These are phyloP conservation scores for Starmerella roubikii DNA, from an alignment of 805 yeast genomes.

Conservation along the genomic window DNA sequence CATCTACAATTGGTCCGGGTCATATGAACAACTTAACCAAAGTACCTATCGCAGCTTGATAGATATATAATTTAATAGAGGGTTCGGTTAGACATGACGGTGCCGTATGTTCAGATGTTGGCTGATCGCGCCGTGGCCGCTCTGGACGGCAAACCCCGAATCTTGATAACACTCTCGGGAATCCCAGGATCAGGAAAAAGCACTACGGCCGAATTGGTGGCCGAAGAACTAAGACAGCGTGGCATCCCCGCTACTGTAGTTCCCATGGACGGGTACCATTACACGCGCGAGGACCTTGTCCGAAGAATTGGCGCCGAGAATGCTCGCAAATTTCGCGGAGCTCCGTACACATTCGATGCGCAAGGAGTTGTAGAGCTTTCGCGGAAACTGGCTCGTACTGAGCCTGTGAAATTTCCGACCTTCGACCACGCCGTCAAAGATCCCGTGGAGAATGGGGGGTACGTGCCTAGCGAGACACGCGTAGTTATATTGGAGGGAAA, in stretches of 20 bases:
- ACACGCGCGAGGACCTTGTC: slow-evolving; percentile 37
- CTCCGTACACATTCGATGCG: slow-evolving; percentile 76
- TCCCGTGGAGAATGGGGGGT: slow-evolving; percentile 45
- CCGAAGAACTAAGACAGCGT: slow-evolving; percentile 28
- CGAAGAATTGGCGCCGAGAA: slow-evolving; percentile 39
- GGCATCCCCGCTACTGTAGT: slow-evolving; percentile 25
- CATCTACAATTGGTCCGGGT: too few relatives aligned
- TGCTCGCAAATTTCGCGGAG: slow-evolving; percentile 61
- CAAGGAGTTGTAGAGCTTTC: slow-evolving; percentile 30
- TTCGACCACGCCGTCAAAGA: slow-evolving; percentile 60
- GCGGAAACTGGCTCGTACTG: slow-evolving; percentile 21
- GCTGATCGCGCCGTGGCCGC: background rate
- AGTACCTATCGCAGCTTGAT: too few relatives aligned
- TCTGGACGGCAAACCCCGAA: slow-evolving; percentile 12
- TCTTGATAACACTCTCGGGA: slow-evolving; percentile 52
- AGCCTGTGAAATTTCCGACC: slow-evolving; percentile 36
- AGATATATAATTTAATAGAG: too few relatives aligned
- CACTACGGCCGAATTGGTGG: slow-evolving; percentile 42
- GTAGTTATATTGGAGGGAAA: slow-evolving; percentile 65
- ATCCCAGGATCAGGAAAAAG: slow-evolving; percentile 81
- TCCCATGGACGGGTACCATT: slow-evolving; percentile 70
- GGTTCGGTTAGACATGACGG: background rate
- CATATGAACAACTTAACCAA: too few relatives aligned
- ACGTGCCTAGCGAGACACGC: slow-evolving; percentile 34
- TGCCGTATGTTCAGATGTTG: background rate